Conservation (phyloP, 31 red algal genomes). For the Odonthalia washingtoniensis region DNA sequence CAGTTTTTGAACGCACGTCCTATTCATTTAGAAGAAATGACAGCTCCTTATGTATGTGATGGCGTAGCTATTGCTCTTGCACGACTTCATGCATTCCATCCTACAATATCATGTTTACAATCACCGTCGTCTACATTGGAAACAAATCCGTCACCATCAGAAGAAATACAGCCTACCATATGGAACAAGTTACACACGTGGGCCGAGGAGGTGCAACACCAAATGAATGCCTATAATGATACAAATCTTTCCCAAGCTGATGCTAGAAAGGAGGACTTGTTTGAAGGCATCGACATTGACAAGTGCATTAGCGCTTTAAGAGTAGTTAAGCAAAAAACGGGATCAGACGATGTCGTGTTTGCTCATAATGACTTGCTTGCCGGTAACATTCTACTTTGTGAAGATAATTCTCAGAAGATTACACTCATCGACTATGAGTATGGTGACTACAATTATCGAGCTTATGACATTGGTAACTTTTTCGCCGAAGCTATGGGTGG, state of each 20-base stretch:
- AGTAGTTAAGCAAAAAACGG: background rate
- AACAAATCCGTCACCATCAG: background rate
- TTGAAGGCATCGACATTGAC: background rate
- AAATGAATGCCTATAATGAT: background rate
- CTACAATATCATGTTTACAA: background rate
- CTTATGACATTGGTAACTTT: slow-evolving; percentile 85
- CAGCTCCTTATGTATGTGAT: slow-evolving; percentile 22
- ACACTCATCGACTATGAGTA: slow-evolving; percentile 85
- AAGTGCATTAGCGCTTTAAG: background rate
- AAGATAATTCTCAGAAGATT: slow-evolving; percentile 24
- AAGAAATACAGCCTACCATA: background rate
- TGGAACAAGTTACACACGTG: slow-evolving; percentile 42
- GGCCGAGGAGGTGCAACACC: slow-evolving; percentile 21
- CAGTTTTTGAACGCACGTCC: slow-evolving; percentile 60
- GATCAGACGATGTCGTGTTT: slow-evolving; percentile 66
- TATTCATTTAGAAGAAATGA: slow-evolving; percentile 67
- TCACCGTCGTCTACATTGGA: background rate
- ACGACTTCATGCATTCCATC: slow-evolving; percentile 72
- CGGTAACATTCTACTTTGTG: slow-evolving; percentile 65
- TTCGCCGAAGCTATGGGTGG: slow-evolving; percentile 83
- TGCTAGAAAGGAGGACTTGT: background rate
- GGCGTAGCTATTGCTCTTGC: slow-evolving; percentile 79
- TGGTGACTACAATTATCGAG: slow-evolving; percentile 66
- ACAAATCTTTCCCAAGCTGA: background rate
- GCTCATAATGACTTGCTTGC: slow-evolving; percentile 73